A percentile compares a stretch with the other conserved stretches of the same genome.
Evolutionary conservation across 2,329 filamentous ascomycete genomes (phyloP).

Genomic region (Talaromyces amestolkiae): DNA sequence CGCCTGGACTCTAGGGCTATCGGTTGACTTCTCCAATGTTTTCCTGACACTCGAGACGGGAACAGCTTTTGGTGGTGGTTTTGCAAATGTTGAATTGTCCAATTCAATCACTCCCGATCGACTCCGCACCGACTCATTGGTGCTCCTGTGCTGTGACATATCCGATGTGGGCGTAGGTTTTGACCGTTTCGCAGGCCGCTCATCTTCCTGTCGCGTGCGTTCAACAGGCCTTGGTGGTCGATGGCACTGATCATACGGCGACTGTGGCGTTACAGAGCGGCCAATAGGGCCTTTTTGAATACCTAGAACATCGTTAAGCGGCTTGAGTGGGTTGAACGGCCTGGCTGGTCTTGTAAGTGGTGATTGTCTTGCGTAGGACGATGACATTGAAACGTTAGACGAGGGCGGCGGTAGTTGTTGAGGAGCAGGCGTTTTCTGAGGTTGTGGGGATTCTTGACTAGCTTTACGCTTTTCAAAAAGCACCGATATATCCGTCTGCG

Average conservation of each 20-base stretch:
- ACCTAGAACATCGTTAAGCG: constrained; percentile 63
- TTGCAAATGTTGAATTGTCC: background rate
- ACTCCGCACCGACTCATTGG: constrained; percentile 12
- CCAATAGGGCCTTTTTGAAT: constrained; percentile 63
- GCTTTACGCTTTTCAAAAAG: constrained; percentile 67
- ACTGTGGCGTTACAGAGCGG: constrained; percentile 59
- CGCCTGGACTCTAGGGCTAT: background rate
- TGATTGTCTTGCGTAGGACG: constrained; percentile 28
- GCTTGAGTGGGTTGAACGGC: constrained; percentile 51
- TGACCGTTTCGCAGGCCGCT: constrained; percentile 36
- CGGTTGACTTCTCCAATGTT: background rate
- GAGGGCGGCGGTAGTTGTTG: constrained; percentile 46
- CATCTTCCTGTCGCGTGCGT: constrained; percentile 14
- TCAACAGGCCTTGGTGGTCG: constrained; percentile 17
- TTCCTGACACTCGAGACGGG: background rate
- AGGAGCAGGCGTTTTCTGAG: constrained; percentile 25
- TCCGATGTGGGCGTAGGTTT: constrained; percentile 25
- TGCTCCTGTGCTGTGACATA: constrained; percentile 13
- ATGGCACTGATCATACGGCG: constrained; percentile 59
- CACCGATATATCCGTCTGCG: constrained; percentile 73
- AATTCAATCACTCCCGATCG: constrained; percentile 13
- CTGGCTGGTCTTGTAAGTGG: background rate
- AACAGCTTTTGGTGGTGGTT: background rate
- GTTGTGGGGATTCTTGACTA: constrained; percentile 30
- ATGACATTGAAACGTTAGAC: constrained; percentile 35